These are phyloP conservation scores for Penicillium lagena DNA, from an alignment of 495 filamentous ascomycete genomes.

Conservation along the genomic window DNA sequence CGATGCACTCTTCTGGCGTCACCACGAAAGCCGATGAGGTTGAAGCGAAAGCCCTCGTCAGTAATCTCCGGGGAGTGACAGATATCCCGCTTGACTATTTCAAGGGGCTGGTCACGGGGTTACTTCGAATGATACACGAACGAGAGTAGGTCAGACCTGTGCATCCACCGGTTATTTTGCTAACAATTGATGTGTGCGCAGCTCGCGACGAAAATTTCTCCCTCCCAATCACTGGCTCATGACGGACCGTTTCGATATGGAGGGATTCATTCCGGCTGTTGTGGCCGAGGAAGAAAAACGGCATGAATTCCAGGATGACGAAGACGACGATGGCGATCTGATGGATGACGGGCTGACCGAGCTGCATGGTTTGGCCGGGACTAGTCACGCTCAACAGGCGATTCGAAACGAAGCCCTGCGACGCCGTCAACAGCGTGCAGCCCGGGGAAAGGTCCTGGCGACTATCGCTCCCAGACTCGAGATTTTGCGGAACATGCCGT, in stretches of 20 bases:
- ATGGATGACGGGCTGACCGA: conserved; percentile 23
- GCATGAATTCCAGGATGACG: conserved; percentile 56
- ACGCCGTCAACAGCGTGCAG: conserved; percentile 55
- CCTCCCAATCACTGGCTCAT: conserved; percentile 87
- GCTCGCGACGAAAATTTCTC: conserved; percentile 78
- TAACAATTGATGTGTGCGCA: conserved; percentile 10
- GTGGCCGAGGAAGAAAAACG: conserved; percentile 83
- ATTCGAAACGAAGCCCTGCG: conserved; percentile 47
- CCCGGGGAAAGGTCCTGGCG: conserved; percentile 61
- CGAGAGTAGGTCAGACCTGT: conserved; percentile 54
- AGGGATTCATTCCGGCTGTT: conserved; percentile 78
- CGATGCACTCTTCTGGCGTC: conserved; percentile 9
- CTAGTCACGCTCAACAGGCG: conserved; percentile 45
- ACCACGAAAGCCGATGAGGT: conserved; percentile 25
- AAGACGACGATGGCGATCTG: conserved; percentile 38
- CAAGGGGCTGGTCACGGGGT: conserved; percentile 71
- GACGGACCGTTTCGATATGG: conserved; percentile 87
- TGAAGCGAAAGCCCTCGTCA: conserved; percentile 30
- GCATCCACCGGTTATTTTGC: neutral
- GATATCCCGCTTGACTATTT: conserved; percentile 76
- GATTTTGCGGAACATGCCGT: conserved; percentile 93
- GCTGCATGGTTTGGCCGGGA: conserved; percentile 40
- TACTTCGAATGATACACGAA: conserved; percentile 85
- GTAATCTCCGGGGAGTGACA: conserved; percentile 49
- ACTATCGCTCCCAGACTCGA: conserved; percentile 78